Base-by-base conservation (phyloP, 2,329 filamentous ascomycete species). In the Xylaria sp. region DNA sequence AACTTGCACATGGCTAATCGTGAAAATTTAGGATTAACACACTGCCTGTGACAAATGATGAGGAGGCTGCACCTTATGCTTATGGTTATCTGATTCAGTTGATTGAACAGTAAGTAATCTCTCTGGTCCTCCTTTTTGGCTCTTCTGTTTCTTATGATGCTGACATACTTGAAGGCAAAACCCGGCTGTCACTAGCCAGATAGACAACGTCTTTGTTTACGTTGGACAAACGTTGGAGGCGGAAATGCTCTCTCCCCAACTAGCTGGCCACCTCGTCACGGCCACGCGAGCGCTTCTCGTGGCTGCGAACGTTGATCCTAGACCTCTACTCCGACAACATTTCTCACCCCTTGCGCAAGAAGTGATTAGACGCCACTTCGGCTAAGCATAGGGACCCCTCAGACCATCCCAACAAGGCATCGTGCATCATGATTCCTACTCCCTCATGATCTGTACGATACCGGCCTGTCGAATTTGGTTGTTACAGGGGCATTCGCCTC, bases 31-130 rank as follows among this genome's bases (percentile, higher is more conserved):
- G 70, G 94, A 78, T 99, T 53, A 87, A 91, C 65, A 97, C 93
- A 0, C 79, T 99, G 42, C 94, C 94, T 0, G 89, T 99, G 55
- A 87, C 88, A 13, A 97, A 96, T 70, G 94, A 99, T 66, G 94
- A 99, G 74, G 94, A 99, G 77, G 94, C 94, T 3, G 94, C 94
- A 18, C 94, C 94, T 11, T 97, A 95, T 74, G 92, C 92, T 1
- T 99, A 99, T 73, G 87, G 88, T 50, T 99, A 96, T 77, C 79
- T 99, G 60, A 87, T 90, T 10, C 88, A 96, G 73, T 77, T 99
- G 64, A 97, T 97, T 72, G 89, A 95, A 67, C 89, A 95, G 94
- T 97, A 85, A 84, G 92, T 87, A 52, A 19, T 49, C 9, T 49
- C 30, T 46, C 42, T 3, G 10, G 48, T 11, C 16, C 9, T 16